phyloP scores from a whole-genome alignment of 192 early-diverging fungal species.

The Podila epicladia region DNA sequence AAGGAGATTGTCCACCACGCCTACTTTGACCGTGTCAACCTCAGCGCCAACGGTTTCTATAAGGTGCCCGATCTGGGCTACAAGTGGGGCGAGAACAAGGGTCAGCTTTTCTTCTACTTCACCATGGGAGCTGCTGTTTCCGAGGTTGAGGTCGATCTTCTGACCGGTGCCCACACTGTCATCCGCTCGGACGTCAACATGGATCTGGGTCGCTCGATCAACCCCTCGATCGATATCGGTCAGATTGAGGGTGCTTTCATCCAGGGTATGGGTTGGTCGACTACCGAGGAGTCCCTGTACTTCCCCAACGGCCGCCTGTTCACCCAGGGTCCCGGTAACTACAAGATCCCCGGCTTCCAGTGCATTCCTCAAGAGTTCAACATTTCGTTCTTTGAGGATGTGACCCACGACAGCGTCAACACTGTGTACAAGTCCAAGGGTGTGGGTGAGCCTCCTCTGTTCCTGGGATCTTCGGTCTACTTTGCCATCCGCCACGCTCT shows the following conservation, averaged over 20 bases:
- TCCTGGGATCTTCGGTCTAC: conserved; percentile 80
- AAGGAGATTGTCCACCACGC: conserved; percentile 66
- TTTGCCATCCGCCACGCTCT: conserved; percentile 86
- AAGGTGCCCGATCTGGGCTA: conserved; percentile 81
- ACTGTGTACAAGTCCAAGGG: conserved; percentile 87
- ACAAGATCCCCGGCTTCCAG: conserved; percentile 89
- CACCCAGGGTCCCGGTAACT: conserved; percentile 85
- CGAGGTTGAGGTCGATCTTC: conserved; percentile 86
- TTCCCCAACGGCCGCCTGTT: conserved; percentile 79
- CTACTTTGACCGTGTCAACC: conserved; percentile 82
- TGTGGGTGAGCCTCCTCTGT: conserved; percentile 89
- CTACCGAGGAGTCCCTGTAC: conserved; percentile 84
- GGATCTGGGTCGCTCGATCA: conserved; percentile 88
- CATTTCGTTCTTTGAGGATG: conserved; percentile 69
- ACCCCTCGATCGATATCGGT: conserved; percentile 89
- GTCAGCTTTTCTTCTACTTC: conserved; percentile 83
- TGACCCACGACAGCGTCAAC: conserved; percentile 62
- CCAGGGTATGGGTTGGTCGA: conserved; percentile 88
- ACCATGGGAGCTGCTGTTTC: conserved; percentile 83
- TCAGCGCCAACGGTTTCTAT: conserved; percentile 88
- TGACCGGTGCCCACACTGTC: conserved; percentile 84
- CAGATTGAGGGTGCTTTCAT: conserved; percentile 92
- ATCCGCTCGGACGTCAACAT: conserved; percentile 81
- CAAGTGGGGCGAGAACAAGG: conserved; percentile 76
- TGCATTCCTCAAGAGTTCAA: conserved; percentile 84